phyloP scores from a whole-genome alignment of 1,284 basidiomycete genomes.

The Apiotrichum sp. region DNA sequence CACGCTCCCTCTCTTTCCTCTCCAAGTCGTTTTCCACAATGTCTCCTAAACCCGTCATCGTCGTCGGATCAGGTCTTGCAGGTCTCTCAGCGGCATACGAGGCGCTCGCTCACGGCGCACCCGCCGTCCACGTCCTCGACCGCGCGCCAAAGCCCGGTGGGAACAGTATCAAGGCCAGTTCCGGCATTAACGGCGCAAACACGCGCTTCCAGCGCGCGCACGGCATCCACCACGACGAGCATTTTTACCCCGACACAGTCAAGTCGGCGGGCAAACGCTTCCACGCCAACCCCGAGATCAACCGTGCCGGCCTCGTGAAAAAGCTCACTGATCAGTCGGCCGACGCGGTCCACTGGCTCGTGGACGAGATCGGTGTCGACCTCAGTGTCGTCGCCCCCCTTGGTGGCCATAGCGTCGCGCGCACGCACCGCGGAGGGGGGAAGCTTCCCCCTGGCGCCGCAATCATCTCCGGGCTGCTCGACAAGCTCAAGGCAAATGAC shows the following conservation, averaged over 20 bases:
- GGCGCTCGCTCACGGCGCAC: conserved; percentile 3
- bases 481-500: conserved; percentile 5
- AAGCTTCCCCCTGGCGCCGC: conserved; percentile 10
- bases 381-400: conserved; percentile 8
- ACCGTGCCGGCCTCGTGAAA: conserved; percentile 5
- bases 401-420: conserved; percentile 11
- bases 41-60: conserved; percentile 5
- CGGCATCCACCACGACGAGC: not conserved
- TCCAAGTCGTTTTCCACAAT: not conserved
- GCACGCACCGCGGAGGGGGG: conserved; percentile 10
- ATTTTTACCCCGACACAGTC: conserved; percentile 7
- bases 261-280: conserved; percentile 7
- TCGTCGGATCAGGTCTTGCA: conserved; percentile 13
- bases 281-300: not conserved
- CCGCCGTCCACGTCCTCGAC: conserved; percentile 11
- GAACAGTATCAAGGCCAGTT: conserved; percentile 14
- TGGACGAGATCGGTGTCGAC: conserved; percentile 10
- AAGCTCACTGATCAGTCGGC: conserved; percentile 3
- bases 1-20: not conserved
- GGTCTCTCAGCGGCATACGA: conserved; percentile 10
- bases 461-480: conserved; percentile 7
- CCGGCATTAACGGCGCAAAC: conserved; percentile 13
- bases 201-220: conserved; percentile 5
- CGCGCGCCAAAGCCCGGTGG: conserved; percentile 10
- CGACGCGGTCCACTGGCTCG: conserved; percentile 5